Evolutionary conservation across 1,284 basidiomycete species (phyloP).

Genomic region (Puccinia triticina): DNA sequence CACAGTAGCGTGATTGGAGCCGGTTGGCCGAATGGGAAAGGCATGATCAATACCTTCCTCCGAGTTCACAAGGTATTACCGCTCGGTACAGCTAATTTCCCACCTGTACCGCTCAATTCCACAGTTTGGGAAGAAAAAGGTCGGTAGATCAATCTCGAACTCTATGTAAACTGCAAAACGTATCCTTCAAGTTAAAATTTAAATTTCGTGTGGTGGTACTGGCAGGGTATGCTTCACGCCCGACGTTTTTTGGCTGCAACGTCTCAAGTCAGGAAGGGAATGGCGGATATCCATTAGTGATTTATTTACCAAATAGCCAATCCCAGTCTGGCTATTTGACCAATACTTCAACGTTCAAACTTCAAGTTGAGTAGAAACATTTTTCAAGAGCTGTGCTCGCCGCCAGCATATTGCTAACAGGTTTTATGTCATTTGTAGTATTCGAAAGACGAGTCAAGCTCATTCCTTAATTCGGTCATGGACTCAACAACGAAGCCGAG

Average conservation of each 20-base stretch:
- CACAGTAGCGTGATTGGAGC: conserved; percentile 55
- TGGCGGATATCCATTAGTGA: conserved; percentile 36
- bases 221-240: conserved; percentile 69
- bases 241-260: conserved; percentile 76
- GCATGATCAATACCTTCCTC: conserved; percentile 60
- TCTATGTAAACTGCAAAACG: background rate
- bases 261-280: conserved; percentile 17
- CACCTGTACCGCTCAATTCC: conserved; percentile 19
- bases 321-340: conserved; percentile 53
- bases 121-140: conserved; percentile 41
- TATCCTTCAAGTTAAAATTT: background rate
- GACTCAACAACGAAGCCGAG: conserved; percentile 55
- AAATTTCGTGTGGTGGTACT: background rate
- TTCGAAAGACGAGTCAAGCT: background rate
- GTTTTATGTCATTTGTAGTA: conserved; percentile 1
- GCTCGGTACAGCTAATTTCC: conserved; percentile 18
- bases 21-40: conserved; percentile 69
- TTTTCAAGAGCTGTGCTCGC: background rate
- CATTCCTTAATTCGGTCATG: conserved; percentile 52
- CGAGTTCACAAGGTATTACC: conserved; percentile 26
- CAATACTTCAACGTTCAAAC: conserved; percentile 60
- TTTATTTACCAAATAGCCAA: conserved; percentile 40
- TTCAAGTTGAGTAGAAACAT: conserved; percentile 56
- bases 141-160: background rate
- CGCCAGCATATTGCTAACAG: background rate